These are phyloP conservation scores for Clavulina sp. DNA, from an alignment of 768 basidiomycete genomes.

Conservation along the genomic window DNA sequence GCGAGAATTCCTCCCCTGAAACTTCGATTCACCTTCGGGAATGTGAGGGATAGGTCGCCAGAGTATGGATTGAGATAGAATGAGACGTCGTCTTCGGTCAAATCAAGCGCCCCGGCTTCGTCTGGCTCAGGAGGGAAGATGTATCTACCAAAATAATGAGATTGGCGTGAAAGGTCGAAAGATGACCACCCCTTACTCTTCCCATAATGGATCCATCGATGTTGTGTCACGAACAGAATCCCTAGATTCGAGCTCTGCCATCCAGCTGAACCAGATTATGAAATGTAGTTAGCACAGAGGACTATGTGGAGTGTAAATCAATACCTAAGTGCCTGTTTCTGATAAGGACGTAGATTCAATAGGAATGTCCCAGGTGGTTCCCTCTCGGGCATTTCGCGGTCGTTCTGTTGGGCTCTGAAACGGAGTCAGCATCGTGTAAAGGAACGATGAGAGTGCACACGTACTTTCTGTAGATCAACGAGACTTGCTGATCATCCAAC, in stretches of 20 bases:
- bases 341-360: conserved; percentile 65
- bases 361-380: conserved; percentile 64
- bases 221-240: conserved; percentile 37
- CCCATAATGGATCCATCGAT: conserved; percentile 90
- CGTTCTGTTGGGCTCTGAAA: conserved; percentile 66
- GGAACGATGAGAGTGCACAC: conserved; percentile 3
- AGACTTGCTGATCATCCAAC: conserved; percentile 61
- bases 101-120: conserved; percentile 42
- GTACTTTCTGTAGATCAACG: conserved; percentile 72
- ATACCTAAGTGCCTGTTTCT: conserved; percentile 77
- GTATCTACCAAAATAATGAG: conserved; percentile 33
- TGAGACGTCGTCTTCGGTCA: conserved; percentile 56
- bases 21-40: conserved; percentile 62
- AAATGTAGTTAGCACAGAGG: not conserved
- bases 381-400: conserved; percentile 59
- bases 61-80: conserved; percentile 90
- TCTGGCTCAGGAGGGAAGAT: conserved; percentile 46
- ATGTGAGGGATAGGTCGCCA: conserved; percentile 70
- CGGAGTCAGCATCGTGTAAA: not conserved
- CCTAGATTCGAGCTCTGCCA: conserved; percentile 72
- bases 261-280: conserved; percentile 42
- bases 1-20: conserved; percentile 83
- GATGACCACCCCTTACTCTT: conserved; percentile 53
- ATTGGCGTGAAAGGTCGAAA: not conserved
- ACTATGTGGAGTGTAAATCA: too few relatives aligned